These are phyloP conservation scores for Suhomyces kunorum DNA, from an alignment of 1,139 yeast species.

Conservation along the genomic window DNA sequence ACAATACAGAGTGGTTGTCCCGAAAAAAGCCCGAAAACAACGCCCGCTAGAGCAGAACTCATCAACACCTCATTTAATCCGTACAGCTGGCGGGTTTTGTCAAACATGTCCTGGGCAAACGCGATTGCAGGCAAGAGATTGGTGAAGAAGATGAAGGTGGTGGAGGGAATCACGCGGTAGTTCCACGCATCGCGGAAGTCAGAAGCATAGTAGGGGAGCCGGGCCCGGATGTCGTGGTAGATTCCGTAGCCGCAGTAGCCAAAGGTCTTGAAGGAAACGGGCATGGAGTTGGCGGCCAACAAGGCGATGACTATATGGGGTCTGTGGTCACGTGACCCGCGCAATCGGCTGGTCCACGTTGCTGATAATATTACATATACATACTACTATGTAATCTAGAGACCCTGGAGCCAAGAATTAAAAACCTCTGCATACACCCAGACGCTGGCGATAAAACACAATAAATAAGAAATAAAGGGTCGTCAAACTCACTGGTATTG, in stretches of 20 bases:
- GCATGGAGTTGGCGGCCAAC: not conserved
- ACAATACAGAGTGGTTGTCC: constrained; percentile 95
- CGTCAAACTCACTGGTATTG: constrained; percentile 34
- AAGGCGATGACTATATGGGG: not conserved
- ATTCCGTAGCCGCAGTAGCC: constrained; percentile 55
- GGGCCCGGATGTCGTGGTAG: constrained; percentile 50
- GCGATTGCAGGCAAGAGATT: constrained; percentile 92
- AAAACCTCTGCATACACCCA: constrained; percentile 5
- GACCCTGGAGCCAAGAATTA: constrained; percentile 5
- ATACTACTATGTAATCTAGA: constrained; percentile 10
- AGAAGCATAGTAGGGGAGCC: constrained; percentile 68
- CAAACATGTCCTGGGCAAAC: constrained; percentile 96
- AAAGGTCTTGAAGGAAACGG: constrained; percentile 9
- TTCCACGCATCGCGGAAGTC: constrained; percentile 85
- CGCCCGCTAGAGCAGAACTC: constrained; percentile 85
- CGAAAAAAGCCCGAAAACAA: constrained; percentile 77
- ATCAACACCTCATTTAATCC: constrained; percentile 90
- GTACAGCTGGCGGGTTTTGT: constrained; percentile 78
- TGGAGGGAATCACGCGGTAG: constrained; percentile 87
- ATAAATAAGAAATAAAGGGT: constrained; percentile 10
- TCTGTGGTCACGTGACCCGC: constrained; percentile 4
- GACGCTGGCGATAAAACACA: constrained; percentile 7
- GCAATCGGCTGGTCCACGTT: not conserved
- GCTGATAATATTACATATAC: constrained; percentile 11
- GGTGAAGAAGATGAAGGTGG: constrained; percentile 81